These are phyloP conservation scores for Huntiella omanensis DNA, from an alignment of 2,329 filamentous ascomycete genomes.

Conservation along the genomic window DNA sequence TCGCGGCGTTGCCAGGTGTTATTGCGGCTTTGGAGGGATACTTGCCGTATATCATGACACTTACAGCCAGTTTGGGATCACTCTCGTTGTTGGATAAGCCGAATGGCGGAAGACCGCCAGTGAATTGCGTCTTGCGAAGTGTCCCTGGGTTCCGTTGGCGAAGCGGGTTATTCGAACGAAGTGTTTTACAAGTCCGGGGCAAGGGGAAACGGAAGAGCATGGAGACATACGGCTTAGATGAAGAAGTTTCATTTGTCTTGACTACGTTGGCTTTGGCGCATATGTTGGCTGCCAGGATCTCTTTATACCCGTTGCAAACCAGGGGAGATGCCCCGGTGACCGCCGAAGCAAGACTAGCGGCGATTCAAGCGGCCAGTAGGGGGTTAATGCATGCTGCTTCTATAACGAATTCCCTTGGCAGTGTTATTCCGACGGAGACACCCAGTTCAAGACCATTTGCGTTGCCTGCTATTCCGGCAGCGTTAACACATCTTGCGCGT, in stretches of 20 bases:
- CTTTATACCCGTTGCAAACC: conserved; percentile 55
- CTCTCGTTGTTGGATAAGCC: too few species aligned
- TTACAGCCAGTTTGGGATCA: conserved; percentile 46
- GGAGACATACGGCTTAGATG: conserved; percentile 54
- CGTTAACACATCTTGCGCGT: conserved; percentile 47
- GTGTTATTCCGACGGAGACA: conserved; percentile 29
- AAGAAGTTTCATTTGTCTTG: conserved; percentile 65
- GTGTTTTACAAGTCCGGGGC: conserved; percentile 32
- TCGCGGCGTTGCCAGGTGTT: conserved; percentile 50
- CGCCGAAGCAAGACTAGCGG: conserved; percentile 45
- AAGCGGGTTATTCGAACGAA: conserved; percentile 26
- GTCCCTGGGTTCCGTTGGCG: conserved; percentile 63
- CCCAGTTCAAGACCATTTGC: conserved; percentile 13
- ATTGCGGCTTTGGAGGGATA: conserved; percentile 56
- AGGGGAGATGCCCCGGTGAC: conserved; percentile 41
- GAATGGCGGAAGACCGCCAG: not conserved
- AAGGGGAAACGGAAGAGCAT: conserved; percentile 43
- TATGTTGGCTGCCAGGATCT: conserved; percentile 50
- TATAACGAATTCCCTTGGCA: conserved; percentile 54
- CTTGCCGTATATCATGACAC: conserved; percentile 62
- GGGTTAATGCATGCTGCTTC: conserved; percentile 60
- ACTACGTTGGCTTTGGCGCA: conserved; percentile 60
- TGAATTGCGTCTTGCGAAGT: conserved; percentile 4
- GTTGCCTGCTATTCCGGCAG: conserved; percentile 34
- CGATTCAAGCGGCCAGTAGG: conserved; percentile 57